A percentile compares a stretch with the other conserved stretches of the same genome.
Conservation (phyloP, 2,329 filamentous ascomycete genomes). For the Hypoxylon sp. region DNA sequence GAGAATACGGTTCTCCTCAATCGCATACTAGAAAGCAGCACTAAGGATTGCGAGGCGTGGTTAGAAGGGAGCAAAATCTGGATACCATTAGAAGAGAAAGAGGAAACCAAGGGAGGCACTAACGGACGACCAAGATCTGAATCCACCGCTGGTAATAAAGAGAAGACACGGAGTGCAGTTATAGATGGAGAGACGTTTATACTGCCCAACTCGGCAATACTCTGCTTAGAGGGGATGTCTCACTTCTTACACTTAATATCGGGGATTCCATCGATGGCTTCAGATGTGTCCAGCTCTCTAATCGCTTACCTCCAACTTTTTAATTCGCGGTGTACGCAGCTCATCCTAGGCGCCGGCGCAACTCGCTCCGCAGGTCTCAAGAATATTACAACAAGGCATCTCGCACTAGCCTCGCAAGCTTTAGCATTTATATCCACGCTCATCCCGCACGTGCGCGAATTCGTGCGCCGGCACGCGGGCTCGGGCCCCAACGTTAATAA, state of each 20-base stretch:
- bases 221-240: constrained; percentile 85
- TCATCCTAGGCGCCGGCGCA: constrained; percentile 94
- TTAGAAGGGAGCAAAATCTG: constrained; percentile 72
- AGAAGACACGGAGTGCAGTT: constrained; percentile 78
- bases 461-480: constrained; percentile 81
- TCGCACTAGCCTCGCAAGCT: constrained; percentile 91
- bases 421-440: constrained; percentile 89
- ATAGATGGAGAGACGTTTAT: constrained; percentile 90
- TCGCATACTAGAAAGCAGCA: constrained; percentile 78
- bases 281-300: constrained; percentile 83
- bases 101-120: constrained; percentile 55
- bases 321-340: constrained; percentile 95
- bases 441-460: constrained; percentile 92
- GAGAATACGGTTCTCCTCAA: constrained; percentile 72
- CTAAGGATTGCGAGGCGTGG: constrained; percentile 78
- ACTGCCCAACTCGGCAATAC: constrained; percentile 84
- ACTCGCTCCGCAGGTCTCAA: constrained; percentile 90
- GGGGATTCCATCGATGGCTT: constrained; percentile 89
- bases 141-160: constrained; percentile 68
- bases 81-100: constrained; percentile 61
- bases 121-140: constrained; percentile 57
- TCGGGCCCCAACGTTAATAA: constrained; percentile 59
- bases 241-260: constrained; percentile 86
- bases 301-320: constrained; percentile 92
- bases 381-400: constrained; percentile 96